Evolutionary conservation across 2,329 filamentous ascomycete species (phyloP).

Genomic region (Aureobasidium leucospermi): DNA sequence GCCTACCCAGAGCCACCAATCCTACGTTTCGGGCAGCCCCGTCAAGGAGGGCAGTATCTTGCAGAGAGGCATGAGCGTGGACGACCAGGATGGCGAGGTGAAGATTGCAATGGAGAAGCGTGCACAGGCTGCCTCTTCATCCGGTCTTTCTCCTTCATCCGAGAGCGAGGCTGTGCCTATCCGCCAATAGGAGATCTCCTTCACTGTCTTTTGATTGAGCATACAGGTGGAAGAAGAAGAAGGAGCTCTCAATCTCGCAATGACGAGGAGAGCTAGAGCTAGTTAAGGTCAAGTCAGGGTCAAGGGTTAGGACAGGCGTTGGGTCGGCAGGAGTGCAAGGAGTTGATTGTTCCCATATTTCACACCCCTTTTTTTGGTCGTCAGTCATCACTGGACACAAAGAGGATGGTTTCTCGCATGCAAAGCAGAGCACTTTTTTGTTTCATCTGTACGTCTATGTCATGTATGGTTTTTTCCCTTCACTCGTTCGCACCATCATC

Average conservation of each 20-base stretch:
- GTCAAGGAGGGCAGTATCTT: conserved; percentile 87
- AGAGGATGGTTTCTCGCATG: neutral
- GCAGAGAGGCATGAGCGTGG: conserved; percentile 70
- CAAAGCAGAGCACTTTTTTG: neutral
- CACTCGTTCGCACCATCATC: neutral
- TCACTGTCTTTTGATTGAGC: neutral
- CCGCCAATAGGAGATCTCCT: conserved; percentile 9
- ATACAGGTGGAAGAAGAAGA: neutral
- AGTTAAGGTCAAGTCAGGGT: neutral
- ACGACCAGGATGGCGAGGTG: conserved; percentile 43
- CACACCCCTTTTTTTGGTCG: neutral
- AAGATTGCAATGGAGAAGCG: conserved; percentile 18
- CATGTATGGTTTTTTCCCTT: neutral
- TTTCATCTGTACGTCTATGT: neutral
- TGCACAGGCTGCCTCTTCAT: conserved; percentile 5
- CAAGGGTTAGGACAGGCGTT: neutral
- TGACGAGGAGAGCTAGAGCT: neutral
- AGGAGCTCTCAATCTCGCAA: neutral
- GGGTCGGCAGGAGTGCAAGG: neutral
- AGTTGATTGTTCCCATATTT: neutral
- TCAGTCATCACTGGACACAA: neutral
- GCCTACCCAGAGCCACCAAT: conserved; percentile 39
- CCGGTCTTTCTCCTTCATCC: conserved; percentile 14
- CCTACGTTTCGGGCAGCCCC: conserved; percentile 63
- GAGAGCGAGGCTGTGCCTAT: conserved; percentile 17